Evolutionary conservation across 1,284 basidiomycete genomes (phyloP).

Genomic region (Melampsora larici-populina): DNA sequence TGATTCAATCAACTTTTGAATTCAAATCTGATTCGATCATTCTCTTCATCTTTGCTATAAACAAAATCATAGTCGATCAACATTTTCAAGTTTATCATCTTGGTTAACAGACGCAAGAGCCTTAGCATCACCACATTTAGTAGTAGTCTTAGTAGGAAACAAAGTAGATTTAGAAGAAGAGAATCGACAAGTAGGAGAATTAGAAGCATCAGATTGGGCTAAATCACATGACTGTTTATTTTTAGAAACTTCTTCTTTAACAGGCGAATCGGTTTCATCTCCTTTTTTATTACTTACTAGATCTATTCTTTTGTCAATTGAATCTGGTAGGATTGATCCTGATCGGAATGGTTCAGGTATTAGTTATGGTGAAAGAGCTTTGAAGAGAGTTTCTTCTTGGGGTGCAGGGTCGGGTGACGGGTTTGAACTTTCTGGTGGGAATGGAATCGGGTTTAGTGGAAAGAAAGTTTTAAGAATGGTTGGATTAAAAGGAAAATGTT

Average conservation of each 20-base stretch:
- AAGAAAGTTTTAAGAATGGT: not conserved
- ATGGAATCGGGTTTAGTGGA: not conserved
- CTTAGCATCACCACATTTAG: constrained; percentile 77
- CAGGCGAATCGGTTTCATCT: constrained; percentile 80
- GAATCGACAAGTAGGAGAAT: constrained; percentile 79
- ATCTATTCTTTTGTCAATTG: constrained; percentile 86
- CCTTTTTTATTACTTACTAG: constrained; percentile 88
- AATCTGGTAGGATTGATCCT: constrained; percentile 84
- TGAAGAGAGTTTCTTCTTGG: constrained; percentile 72
- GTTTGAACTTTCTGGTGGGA: constrained; percentile 11
- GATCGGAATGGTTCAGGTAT: constrained; percentile 90
- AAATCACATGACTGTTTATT: constrained; percentile 92
- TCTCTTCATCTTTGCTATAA: not conserved
- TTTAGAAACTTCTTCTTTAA: constrained; percentile 84
- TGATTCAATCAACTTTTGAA: not conserved
- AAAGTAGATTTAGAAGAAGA: constrained; percentile 92
- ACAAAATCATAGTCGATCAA: constrained; percentile 52
- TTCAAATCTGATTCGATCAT: not conserved
- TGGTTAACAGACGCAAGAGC: constrained; percentile 91
- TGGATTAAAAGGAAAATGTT: not conserved
- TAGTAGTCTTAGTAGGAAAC: constrained; percentile 88
- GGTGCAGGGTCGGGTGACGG: constrained; percentile 1
- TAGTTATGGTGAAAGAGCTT: constrained; percentile 87
- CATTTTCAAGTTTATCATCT: constrained; percentile 72
- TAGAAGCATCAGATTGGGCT: constrained; percentile 90